Base-by-base conservation (phyloP, 129 eudicot species). In the Flaveria ramosissima region DNA sequence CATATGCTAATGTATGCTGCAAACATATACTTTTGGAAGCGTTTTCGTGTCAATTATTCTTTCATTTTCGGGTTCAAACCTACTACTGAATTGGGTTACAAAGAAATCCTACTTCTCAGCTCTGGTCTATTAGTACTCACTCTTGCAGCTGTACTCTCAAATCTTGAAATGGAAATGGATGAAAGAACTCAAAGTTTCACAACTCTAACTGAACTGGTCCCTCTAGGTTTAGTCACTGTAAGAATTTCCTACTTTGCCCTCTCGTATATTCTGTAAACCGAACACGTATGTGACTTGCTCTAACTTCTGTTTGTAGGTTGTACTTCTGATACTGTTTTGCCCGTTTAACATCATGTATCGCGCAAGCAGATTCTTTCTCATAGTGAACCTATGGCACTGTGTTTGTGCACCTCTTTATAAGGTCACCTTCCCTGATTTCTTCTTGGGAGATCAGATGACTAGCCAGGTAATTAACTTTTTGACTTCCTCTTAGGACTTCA, bases 131-230 rank as follows among this genome's bases (percentile, higher is more conserved):
- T 88, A 57, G 86, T 85, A 56, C 86, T 92, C 45, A 66, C 96
- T 46, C 86, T 92, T 77, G 96, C 91, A 68, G 90, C 91, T 62
- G 77, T 80, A 14, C 85, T 92, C 70, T 81, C 89, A 41, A 87
- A 87, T 74, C 86, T 92, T 36, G 92, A 89, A 69, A 81, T 92
- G 92, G 88, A 87, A 16, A 85, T 90, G 90, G 88, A 90, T 66
- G 83, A 73, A 39, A 67, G 41, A 41, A 85, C 90, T 13, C 21
- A 41, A 52, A 74, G 84, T 43, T 90, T 72, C 68, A 17, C 32
- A 53, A 50, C 84, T 52, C 7, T 87, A 15, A 87, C 87, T 6
- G 92, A 90, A 84, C 48, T 90, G 42, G 85, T 87, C 56, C 96
- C 96, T 27, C 73, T 87, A 8, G 79, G 70, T 47, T 78, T 90